Evolutionary conservation across 2,329 filamentous ascomycete genomes (phyloP), one percentile per base, ranked within the genome.

Genomic region (Gnomoniopsis smithogilvyi): DNA sequence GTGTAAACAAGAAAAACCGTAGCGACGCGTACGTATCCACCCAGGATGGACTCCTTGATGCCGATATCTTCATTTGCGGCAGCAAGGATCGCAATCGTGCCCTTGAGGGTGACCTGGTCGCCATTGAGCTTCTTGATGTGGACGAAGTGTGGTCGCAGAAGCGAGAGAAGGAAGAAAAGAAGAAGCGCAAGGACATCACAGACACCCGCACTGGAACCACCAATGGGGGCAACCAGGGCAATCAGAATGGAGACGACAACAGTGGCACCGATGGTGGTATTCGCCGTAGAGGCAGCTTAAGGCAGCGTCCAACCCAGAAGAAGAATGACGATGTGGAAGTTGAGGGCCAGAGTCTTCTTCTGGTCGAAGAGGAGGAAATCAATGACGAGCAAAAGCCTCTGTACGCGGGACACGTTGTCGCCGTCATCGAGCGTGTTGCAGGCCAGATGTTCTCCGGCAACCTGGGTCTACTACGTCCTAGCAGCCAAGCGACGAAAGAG

Each of bases 291-390:
- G 95, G 95, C 66, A 98, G 94, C 83, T 84, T 99, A 66, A 89
- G 95, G 69, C 95, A 98, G 78, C 90, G 95, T 56, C 95, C 95
- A 10, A 98, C 94, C 0, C 95, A 99, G 77, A 99, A 99, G 87
- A 99, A 99, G 85, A 99, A 99, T 64, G 95, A 99, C 66, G 95
- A 99, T 73, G 95, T 99, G 26, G 95, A 99, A 75, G 95, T 99
- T 30, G 95, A 99, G 73, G 95, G 95, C 26, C 95, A 99, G 75
- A 98, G 94, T 72, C 83, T 99, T 59, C 87, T 99, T 22, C 85
- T 99, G 19, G 95, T 98, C 64, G 95, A 99, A 71, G 95, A 99
- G 72, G 95, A 99, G 72, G 95, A 99, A 73, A 97, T 99, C 75
- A 98, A 91, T 67, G 95, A 99, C 69, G 95, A 98, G 72, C 91